A percentile compares a stretch with the other conserved stretches of the same genome.
Evolutionary conservation across 176 grass and related monocot genomes (phyloP).

Genomic region (Elaeis guineensis): DNA sequence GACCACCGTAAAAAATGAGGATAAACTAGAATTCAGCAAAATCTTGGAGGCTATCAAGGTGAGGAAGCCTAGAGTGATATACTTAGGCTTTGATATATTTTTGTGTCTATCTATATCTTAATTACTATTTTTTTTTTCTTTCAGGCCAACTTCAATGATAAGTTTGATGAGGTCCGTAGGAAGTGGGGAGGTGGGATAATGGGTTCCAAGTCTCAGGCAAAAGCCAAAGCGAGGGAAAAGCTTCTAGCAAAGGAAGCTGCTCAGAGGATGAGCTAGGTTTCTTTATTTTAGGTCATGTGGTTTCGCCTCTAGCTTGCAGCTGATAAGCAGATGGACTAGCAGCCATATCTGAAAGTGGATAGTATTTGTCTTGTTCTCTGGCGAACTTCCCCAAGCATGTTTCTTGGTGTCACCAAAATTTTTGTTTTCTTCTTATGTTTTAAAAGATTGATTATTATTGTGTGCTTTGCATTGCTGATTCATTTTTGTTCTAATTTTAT

Average conservation of each 20-base stretch:
- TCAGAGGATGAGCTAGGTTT: conserved; percentile 49
- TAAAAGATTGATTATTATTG: too few species aligned
- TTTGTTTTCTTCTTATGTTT: too few species aligned
- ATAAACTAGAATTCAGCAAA: conserved; percentile 79
- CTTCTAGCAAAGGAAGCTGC: conserved; percentile 61
- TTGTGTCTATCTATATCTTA: too few species aligned
- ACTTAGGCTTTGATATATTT: too few species aligned
- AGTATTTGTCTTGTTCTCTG: too few species aligned
- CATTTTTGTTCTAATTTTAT: too few species aligned
- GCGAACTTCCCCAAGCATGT: too few species aligned
- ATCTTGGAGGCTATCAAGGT: conserved; percentile 77
- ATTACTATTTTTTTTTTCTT: neutral
- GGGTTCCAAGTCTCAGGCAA: conserved; percentile 66
- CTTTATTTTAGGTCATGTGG: neutral
- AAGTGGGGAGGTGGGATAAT: conserved; percentile 64
- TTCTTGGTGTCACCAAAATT: too few species aligned
- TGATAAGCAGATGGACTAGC: too few species aligned
- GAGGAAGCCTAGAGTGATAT: neutral
- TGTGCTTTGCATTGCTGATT: too few species aligned
- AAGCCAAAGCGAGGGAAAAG: conserved; percentile 70
- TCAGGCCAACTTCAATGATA: conserved; percentile 63
- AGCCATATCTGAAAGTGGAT: too few species aligned
- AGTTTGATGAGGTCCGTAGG: conserved; percentile 53
- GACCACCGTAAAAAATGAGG: conserved; percentile 72
- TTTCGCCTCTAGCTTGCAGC: too few species aligned